A percentile compares a stretch with the other conserved stretches of the same genome.
phyloP scores from a whole-genome alignment of 352 stramenopile species.

The Phytopythium aichiense region DNA sequence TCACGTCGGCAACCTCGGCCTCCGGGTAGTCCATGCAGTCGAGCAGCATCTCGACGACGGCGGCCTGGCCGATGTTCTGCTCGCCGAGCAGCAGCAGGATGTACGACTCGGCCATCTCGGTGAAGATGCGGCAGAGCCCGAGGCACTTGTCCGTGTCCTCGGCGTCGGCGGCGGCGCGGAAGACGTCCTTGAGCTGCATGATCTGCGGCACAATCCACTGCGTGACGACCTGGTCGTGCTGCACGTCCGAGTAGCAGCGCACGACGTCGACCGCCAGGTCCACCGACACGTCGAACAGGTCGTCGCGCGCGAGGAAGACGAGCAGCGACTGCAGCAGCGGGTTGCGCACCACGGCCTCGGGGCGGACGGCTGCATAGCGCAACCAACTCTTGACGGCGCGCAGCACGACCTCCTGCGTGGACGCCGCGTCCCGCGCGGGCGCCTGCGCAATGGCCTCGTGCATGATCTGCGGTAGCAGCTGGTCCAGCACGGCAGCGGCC shows the following conservation, averaged over 20 bases:
- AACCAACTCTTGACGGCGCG: constrained; percentile 62
- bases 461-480: constrained; percentile 74
- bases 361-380: constrained; percentile 39
- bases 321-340: constrained; percentile 64
- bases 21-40: constrained; percentile 85
- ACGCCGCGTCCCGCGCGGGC: constrained; percentile 18
- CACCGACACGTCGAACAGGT: constrained; percentile 81
- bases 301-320: constrained; percentile 56
- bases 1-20: constrained; percentile 76
- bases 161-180: constrained; percentile 36
- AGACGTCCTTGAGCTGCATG: constrained; percentile 55
- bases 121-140: constrained; percentile 87
- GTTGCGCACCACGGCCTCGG: constrained; percentile 50
- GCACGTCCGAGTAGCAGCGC: constrained; percentile 42
- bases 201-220: constrained; percentile 79
- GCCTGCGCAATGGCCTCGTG: constrained; percentile 36
- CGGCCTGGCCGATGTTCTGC: constrained; percentile 47
- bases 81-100: constrained; percentile 71
- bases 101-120: constrained; percentile 87
- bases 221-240: constrained; percentile 48
- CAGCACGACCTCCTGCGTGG: constrained; percentile 56
- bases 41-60: constrained; percentile 81
- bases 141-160: constrained; percentile 78
- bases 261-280: constrained; percentile 84
- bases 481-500: constrained; percentile 49